Evolutionary conservation across 805 yeast genomes (phyloP).

Genomic region (Metschnikowia sp.): DNA sequence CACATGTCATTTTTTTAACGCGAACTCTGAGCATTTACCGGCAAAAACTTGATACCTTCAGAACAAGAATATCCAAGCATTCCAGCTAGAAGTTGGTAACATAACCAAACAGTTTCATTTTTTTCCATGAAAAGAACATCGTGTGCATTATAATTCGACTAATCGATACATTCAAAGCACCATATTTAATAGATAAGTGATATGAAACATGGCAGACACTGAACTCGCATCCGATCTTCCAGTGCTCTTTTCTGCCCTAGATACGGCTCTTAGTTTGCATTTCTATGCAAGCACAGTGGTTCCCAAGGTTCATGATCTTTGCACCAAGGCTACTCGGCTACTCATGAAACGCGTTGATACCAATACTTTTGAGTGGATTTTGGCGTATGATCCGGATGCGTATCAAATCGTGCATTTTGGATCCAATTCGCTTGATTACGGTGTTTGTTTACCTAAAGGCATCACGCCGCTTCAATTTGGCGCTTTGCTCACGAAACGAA

Average conservation of each 20-base stretch:
- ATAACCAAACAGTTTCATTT: too few relatives aligned
- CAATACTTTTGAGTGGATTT: constrained; percentile 9
- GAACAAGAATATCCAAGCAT: too few relatives aligned
- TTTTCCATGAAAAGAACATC: too few relatives aligned
- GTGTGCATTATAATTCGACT: too few relatives aligned
- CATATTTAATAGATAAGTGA: not conserved
- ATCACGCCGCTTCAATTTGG: constrained; percentile 13
- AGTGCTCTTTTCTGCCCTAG: constrained; percentile 24
- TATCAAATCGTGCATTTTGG: constrained; percentile 13
- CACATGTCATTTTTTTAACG: too few relatives aligned
- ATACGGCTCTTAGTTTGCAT: constrained; percentile 31
- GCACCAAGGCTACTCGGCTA: constrained; percentile 14
- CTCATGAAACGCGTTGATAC: constrained; percentile 11
- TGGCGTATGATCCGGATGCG: constrained; percentile 7
- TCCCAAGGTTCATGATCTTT: constrained; percentile 18
- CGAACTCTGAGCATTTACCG: too few relatives aligned
- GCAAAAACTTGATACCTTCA: too few relatives aligned
- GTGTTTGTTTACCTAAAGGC: constrained; percentile 13
- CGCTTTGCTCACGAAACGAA: constrained; percentile 17
- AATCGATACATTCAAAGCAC: too few relatives aligned
- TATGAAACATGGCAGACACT: not conserved
- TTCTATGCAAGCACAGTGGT: constrained; percentile 29
- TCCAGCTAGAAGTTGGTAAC: too few relatives aligned
- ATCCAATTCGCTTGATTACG: constrained; percentile 10
- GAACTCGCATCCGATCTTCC: not conserved